Evolutionary conservation across 345 rosid species (phyloP), one percentile per base, ranked within the genome.

Genomic region (Ailanthus altissimus): DNA sequence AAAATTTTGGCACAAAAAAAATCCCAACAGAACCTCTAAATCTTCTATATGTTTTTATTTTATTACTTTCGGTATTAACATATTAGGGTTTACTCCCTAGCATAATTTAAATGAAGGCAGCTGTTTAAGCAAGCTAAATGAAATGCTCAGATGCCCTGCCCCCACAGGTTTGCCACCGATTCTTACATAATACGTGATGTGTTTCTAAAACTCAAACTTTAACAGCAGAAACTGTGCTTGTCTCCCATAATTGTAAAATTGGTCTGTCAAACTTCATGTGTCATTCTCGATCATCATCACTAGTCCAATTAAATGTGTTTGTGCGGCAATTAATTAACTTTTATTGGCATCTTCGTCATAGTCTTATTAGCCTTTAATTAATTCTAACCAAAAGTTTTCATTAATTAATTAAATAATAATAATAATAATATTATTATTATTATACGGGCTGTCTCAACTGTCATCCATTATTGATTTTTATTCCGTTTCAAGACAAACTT

Each of bases 141-240:
- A 58, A 25, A 26, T 56, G 26, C 12, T 3, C 38, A 32, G 1
- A 32, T 32, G 38, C 38, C 38, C 1, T 32, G 38, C 38, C 70
- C 79, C 80, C 60, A 73, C 75, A 10, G 74, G 78, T 67, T 76
- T 60, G 67, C 78, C 80, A 81, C 78, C 68, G 3, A 60, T 32
- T 67, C 50, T 51, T 21, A 46, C 59, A 20, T 47, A 18, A 53
- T n/a, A 53, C 43, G 72, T 65, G 71, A 18, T 75, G 16, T 75
- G 78, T 65, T 65, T 36, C 70, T 45, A 77, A 58, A 10, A 21
- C 76, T 28, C 73, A 63, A 20, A 59, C 76, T 77, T 73, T 73
- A 50, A 67, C 75, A 68, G 63, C 84, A 81, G n/a, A 54, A 38
- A 74, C 81, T 81, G 58, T 77, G 6, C 46, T 53, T 75, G 81